phyloP scores from a whole-genome alignment of 495 filamentous ascomycete genomes.

The Podospora pseudoanserina region DNA sequence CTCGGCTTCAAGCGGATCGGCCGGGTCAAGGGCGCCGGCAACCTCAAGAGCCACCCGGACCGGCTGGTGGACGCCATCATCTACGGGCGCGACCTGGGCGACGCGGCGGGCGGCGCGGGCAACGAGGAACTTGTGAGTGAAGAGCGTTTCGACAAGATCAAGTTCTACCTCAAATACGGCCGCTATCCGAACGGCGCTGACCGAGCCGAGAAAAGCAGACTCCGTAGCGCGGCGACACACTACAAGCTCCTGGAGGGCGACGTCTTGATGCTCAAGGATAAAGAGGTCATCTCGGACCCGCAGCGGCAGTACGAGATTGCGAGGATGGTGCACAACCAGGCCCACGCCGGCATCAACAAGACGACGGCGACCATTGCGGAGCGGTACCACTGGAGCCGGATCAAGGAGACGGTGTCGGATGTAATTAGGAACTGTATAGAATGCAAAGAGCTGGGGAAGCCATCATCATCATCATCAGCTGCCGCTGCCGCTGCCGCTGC shows the following conservation, averaged over 20 bases:
- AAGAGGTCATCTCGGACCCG: conserved; percentile 92
- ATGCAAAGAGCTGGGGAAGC: conserved; percentile 78
- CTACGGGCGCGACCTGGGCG: conserved; percentile 78
- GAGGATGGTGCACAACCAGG: conserved; percentile 62
- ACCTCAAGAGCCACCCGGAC: conserved; percentile 74
- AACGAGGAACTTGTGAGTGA: conserved; percentile 88
- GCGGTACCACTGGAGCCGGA: conserved; percentile 96
- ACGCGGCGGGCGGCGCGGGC: conserved; percentile 38
- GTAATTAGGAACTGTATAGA: conserved; percentile 90
- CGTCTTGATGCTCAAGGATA: conserved; percentile 92
- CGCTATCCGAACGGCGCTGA: conserved; percentile 93
- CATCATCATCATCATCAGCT: conserved; percentile 24
- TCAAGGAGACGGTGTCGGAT: conserved; percentile 93
- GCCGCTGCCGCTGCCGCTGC: conserved; percentile 15
- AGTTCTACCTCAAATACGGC: conserved; percentile 90
- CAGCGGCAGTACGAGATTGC: conserved; percentile 91
- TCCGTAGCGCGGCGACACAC: conserved; percentile 90
- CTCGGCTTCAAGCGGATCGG: conserved; percentile 98
- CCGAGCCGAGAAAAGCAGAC: conserved; percentile 89
- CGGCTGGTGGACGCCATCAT: conserved; percentile 92
- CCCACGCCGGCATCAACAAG: conserved; percentile 97
- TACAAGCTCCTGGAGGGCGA: conserved; percentile 82
- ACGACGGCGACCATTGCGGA: conserved; percentile 92
- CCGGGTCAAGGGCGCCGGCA: conserved; percentile 81
- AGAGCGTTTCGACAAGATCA: conserved; percentile 97